Conservation (phyloP, 192 early-diverging fungal species). For the Podochytrium sp. region DNA sequence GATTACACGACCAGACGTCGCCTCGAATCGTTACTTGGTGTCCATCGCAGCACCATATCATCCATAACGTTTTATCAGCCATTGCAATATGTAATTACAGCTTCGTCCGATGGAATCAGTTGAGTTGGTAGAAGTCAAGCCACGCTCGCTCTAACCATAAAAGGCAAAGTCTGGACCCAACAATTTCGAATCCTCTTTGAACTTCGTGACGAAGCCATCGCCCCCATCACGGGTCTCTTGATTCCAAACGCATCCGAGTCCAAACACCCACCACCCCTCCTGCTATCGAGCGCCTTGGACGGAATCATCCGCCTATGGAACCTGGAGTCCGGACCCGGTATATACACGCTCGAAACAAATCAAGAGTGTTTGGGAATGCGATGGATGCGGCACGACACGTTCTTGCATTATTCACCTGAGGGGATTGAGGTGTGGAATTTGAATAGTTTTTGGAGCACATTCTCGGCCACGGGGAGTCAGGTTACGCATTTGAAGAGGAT, state of each 20-base stretch:
- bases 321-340: slow-evolving; percentile 46
- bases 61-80: slow-evolving; percentile 44
- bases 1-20: slow-evolving; percentile 46
- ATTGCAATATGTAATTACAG: slow-evolving; percentile 49
- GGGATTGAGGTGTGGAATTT: slow-evolving; percentile 49
- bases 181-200: slow-evolving; percentile 46
- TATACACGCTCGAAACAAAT: slow-evolving; percentile 49
- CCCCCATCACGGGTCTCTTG: slow-evolving; percentile 41
- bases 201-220: slow-evolving; percentile 45
- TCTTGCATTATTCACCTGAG: slow-evolving; percentile 47
- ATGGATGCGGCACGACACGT: slow-evolving; percentile 52
- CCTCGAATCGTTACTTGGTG: slow-evolving; percentile 38
- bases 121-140: neutral
- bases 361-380: slow-evolving; percentile 51
- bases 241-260: neutral
- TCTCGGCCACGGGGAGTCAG: slow-evolving; percentile 20
- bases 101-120: slow-evolving; percentile 54
- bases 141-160: neutral
- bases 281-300: slow-evolving; percentile 52
- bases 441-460: slow-evolving; percentile 51
- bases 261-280: slow-evolving; percentile 34
- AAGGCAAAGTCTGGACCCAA: slow-evolving; percentile 58
- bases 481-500: slow-evolving; percentile 32
- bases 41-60: slow-evolving; percentile 50
- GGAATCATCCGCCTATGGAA: slow-evolving; percentile 57